Base-by-base conservation (phyloP, 306 rosid genomes). In the Boehmeria nivea region DNA sequence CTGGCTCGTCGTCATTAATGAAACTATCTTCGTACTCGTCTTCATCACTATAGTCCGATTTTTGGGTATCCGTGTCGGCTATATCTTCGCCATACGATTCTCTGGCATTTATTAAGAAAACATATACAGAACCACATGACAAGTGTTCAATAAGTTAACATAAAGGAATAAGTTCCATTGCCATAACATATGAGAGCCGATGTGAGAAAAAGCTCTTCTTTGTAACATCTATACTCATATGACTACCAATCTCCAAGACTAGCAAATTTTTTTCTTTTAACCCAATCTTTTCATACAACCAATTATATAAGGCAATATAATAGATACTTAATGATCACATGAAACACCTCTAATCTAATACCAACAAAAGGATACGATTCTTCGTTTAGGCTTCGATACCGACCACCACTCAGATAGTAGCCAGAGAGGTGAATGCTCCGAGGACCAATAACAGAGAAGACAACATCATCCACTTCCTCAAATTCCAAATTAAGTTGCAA, bases 21-120 rank as follows among this genome's bases (percentile, higher is more conserved):
- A 89, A 89, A 70, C 97, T 89, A 76, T 72, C 88, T 0, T 81
- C 97, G 38, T 81, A 89, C 18, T 72, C 65, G 19, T 86, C 87
- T 3, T 83, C 86, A 55, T 75, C 70, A n/a, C n/a, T n/a, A n/a
- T n/a, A n/a, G 66, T 57, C 61, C 14, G 97, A 83, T 53, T 60
- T 52, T 61, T 83, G 85, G 18, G 88, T 81, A 19, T 89, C 95
- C 2, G 95, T 81, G 59, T 86, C 77, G 0, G 80, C 90, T 54
- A 89, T 89, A 72, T 89, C 94, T 77, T 77, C 94, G 46, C 97
- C 97, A 50, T 49, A 82, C 12, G 97, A 84, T 70, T 90, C 97
- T 60, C 94, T 86, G 61, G 65, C 28, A 57, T 63, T 63, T 60
- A 24, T 22, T 14, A 9, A 22, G 6, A 8, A n/a, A n/a, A n/a